Evolutionary conservation across 805 yeast species (phyloP).

Genomic region (Suhomyces sp.): DNA sequence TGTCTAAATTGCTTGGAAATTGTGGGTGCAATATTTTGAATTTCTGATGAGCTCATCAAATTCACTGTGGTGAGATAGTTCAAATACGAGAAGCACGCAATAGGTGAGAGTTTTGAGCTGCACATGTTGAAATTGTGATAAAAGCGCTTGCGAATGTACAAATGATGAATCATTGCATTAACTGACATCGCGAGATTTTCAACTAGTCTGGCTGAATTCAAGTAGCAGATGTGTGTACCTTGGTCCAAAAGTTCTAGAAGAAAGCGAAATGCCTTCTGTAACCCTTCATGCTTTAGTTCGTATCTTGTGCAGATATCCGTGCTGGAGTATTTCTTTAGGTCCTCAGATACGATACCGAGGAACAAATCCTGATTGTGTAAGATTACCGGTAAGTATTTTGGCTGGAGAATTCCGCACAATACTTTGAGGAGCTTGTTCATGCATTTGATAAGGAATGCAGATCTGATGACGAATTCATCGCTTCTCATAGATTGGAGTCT

Average conservation of each 20-base stretch:
- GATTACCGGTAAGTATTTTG: not conserved
- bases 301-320: not conserved
- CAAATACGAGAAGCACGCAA: constrained; percentile 13
- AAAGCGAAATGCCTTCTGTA: constrained; percentile 2
- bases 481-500: not conserved
- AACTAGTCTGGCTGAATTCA: constrained; percentile 6
- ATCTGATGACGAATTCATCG: not conserved
- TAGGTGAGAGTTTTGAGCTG: constrained; percentile 21
- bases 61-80: constrained; percentile 17
- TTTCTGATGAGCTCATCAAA: constrained; percentile 8
- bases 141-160: not conserved
- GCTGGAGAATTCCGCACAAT: not conserved
- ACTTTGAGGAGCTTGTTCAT: not conserved
- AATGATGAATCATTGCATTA: not conserved
- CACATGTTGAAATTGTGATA: constrained; percentile 14
- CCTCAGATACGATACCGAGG: not conserved
- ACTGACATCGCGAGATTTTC: not conserved
- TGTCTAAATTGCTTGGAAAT: constrained; percentile 13
- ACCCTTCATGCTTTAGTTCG: not conserved
- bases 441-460: not conserved
- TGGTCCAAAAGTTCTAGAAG: constrained; percentile 24
- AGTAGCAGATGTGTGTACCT: constrained; percentile 11
- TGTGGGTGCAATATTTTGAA: constrained; percentile 10
- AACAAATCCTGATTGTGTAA: not conserved
- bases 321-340: not conserved